Evolutionary conservation across 2,329 filamentous ascomycete species (phyloP).

Genomic region (Elsinoe ampelina): DNA sequence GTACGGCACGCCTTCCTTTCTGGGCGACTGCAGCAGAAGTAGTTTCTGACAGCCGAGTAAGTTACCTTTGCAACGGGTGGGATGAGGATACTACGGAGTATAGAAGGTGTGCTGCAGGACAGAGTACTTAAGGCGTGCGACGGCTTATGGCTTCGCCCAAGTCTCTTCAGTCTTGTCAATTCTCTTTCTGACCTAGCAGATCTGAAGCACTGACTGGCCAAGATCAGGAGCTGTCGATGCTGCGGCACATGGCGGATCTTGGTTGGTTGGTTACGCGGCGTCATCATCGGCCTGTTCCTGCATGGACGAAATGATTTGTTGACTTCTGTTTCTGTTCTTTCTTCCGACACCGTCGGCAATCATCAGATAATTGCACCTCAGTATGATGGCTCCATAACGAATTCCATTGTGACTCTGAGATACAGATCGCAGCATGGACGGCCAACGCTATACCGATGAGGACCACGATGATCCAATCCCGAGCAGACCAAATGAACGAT

Average conservation of each 20-base stretch:
- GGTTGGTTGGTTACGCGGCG: not conserved
- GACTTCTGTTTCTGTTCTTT: not conserved
- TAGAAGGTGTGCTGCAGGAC: too few relatives aligned
- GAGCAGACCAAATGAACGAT: slow-evolving; percentile 18
- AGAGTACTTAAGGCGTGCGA: too few relatives aligned
- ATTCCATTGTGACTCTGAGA: not conserved
- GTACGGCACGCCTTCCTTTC: too few relatives aligned
- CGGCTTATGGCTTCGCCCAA: too few relatives aligned
- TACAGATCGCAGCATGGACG: not conserved
- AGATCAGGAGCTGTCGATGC: not conserved
- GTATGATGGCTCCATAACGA: too few relatives aligned
- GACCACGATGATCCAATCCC: slow-evolving; percentile 17
- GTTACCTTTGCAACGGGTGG: too few relatives aligned
- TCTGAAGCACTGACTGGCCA: not conserved
- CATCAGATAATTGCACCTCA: not conserved
- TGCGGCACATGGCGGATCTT: slow-evolving; percentile 14
- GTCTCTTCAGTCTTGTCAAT: too few relatives aligned
- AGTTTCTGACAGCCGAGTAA: too few relatives aligned
- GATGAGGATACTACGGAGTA: too few relatives aligned
- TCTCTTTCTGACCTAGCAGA: not conserved
- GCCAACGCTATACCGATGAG: not conserved
- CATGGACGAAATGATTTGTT: slow-evolving; percentile 1
- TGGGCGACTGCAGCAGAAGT: too few relatives aligned
- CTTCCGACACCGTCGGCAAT: not conserved
- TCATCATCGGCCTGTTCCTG: not conserved